Evolutionary conservation across 495 filamentous ascomycete species (phyloP).

Genomic region (Neurospora hispaniola): DNA sequence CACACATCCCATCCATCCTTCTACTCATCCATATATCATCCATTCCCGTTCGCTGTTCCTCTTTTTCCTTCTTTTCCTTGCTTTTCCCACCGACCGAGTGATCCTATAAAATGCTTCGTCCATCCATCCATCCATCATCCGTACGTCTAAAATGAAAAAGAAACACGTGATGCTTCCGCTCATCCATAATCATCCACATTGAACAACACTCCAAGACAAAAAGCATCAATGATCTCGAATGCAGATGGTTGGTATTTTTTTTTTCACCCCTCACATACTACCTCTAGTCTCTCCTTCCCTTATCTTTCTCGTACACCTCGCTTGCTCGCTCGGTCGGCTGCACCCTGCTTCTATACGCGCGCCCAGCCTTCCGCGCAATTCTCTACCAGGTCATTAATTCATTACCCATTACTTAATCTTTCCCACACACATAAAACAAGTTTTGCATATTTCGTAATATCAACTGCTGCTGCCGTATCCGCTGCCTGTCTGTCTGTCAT

Average conservation of each 20-base stretch:
- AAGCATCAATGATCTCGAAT: too few relatives aligned
- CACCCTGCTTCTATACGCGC: neutral
- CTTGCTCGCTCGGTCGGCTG: neutral
- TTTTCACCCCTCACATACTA: neutral
- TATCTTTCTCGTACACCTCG: neutral
- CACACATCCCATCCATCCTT: neutral
- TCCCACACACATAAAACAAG: neutral
- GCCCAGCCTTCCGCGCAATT: neutral
- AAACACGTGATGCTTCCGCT: neutral
- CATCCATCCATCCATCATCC: neutral
- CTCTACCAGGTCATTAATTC: neutral
- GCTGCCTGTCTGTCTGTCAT: neutral
- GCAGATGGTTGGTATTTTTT: too few relatives aligned
- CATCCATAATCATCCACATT: too few relatives aligned
- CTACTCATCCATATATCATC: too few relatives aligned
- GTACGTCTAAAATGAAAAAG: neutral
- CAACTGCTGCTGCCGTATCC: neutral
- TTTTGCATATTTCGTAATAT: neutral
- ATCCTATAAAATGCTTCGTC: too few relatives aligned
- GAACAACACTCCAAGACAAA: too few relatives aligned
- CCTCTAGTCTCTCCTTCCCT: neutral
- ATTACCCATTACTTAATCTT: neutral
- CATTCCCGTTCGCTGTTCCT: too few relatives aligned
- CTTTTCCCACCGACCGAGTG: too few relatives aligned
- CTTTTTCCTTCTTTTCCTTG: too few relatives aligned